Percentiles rank a stretch among this genome's conserved stretches.
Evolutionary conservation across 1,284 basidiomycete species (phyloP).

Genomic region (Moesziomyces sp.): DNA sequence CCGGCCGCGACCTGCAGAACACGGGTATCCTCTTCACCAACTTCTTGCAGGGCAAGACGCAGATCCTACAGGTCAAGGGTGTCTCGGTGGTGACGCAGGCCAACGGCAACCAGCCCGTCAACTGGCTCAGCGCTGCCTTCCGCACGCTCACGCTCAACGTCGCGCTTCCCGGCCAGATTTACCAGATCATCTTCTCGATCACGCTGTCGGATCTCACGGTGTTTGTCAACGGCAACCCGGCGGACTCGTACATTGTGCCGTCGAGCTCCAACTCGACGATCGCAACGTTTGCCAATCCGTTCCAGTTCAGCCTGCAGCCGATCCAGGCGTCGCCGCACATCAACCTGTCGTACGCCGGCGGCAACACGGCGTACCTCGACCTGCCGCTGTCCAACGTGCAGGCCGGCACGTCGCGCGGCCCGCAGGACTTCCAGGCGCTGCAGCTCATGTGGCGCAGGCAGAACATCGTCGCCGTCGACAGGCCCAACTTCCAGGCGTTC

Average conservation of each 20-base stretch:
- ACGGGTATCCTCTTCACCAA: constrained; percentile 77
- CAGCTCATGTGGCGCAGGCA: constrained; percentile 72
- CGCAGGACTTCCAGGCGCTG: constrained; percentile 72
- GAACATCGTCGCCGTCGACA: constrained; percentile 73
- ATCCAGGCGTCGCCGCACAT: constrained; percentile 74
- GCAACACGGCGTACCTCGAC: constrained; percentile 74
- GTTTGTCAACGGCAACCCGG: constrained; percentile 69
- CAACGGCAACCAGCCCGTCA: constrained; percentile 71
- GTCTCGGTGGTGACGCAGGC: constrained; percentile 72
- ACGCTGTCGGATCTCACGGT: constrained; percentile 75
- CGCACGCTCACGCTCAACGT: constrained; percentile 76
- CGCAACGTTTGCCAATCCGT: constrained; percentile 80
- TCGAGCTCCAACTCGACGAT: constrained; percentile 71
- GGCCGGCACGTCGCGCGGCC: constrained; percentile 78
- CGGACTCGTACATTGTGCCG: constrained; percentile 50
- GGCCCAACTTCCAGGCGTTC: constrained; percentile 73
- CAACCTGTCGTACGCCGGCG: constrained; percentile 71
- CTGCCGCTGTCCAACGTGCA: constrained; percentile 71
- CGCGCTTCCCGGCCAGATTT: constrained; percentile 75
- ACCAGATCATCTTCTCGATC: constrained; percentile 78
- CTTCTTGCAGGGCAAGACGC: constrained; percentile 77
- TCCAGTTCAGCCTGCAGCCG: constrained; percentile 79
- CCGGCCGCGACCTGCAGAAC: constrained; percentile 72
- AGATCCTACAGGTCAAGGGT: constrained; percentile 75
- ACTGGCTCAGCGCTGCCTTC: constrained; percentile 79